phyloP scores from a whole-genome alignment of 192 early-diverging fungal genomes.

The Backusella westeae region DNA sequence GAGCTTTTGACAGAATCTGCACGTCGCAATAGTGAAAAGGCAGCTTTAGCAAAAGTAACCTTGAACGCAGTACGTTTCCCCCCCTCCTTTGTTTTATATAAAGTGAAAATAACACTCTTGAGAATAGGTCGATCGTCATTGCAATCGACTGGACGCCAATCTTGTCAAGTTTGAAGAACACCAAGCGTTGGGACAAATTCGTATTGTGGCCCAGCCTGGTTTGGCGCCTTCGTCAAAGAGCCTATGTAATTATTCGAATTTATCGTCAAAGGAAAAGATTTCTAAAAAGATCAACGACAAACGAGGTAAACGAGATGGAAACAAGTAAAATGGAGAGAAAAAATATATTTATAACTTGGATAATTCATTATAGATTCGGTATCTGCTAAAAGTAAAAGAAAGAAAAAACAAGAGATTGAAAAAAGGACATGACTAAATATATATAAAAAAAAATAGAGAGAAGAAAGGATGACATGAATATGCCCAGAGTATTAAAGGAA shows the following conservation, averaged over 20 bases:
- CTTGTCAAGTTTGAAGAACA: constrained; percentile 23
- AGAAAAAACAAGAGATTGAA: neutral
- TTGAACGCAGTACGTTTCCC: constrained; percentile 75
- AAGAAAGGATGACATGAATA: constrained; percentile 24
- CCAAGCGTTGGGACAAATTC: neutral
- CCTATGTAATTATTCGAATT: constrained; percentile 1
- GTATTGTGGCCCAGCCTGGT: constrained; percentile 13
- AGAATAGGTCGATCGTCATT: constrained; percentile 17
- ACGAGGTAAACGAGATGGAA: constrained; percentile 40
- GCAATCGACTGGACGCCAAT: constrained; percentile 24
- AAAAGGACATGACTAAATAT: neutral
- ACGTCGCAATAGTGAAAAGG: constrained; percentile 89
- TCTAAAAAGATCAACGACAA: constrained; percentile 17
- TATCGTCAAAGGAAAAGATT: constrained; percentile 23
- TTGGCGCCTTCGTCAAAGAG: constrained; percentile 17
- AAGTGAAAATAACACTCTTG: too few relatives aligned
- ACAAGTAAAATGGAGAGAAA: neutral
- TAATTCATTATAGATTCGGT: neutral
- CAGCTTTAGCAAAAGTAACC: constrained; percentile 86
- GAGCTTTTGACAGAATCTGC: constrained; percentile 68
- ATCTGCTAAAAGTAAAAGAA: constrained; percentile 3
- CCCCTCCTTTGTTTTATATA: too few relatives aligned
- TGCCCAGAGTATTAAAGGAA: constrained; percentile 19
- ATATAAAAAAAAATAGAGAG: neutral
- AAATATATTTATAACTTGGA: too few relatives aligned